These are phyloP conservation scores for Poronia punctata DNA, from an alignment of 495 filamentous ascomycete species.

Conservation along the genomic window DNA sequence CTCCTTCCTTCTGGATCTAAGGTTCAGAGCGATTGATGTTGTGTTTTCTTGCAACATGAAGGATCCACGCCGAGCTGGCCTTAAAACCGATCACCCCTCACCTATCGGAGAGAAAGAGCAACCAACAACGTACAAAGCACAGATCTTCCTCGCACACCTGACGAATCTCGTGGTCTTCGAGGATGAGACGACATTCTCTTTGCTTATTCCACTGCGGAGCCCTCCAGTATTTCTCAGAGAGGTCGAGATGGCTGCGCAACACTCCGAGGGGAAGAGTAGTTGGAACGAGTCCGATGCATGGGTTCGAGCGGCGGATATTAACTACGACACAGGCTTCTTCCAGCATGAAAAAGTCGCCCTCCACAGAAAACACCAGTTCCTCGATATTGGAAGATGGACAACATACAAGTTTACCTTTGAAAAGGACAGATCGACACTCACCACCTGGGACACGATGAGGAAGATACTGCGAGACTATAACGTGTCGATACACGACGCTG, in stretches of 20 bases:
- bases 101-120: constrained; percentile 18
- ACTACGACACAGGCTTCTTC: constrained; percentile 38
- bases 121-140: constrained; percentile 36
- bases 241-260: constrained; percentile 33
- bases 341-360: constrained; percentile 43
- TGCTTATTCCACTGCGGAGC: constrained; percentile 55
- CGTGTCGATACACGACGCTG: constrained; percentile 37
- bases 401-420: constrained; percentile 54
- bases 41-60: constrained; percentile 33
- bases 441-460: constrained; percentile 37
- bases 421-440: constrained; percentile 8
- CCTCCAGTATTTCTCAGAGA: constrained; percentile 61
- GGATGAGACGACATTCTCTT: constrained; percentile 23
- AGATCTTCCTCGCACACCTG: constrained; percentile 59
- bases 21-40: constrained; percentile 34
- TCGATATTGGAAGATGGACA: constrained; percentile 79
- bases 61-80: constrained; percentile 27
- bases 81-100: constrained; percentile 10
- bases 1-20: constrained; percentile 38
- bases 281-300: constrained; percentile 69
- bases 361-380: constrained; percentile 46
- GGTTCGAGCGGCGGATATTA: constrained; percentile 68
- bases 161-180: constrained; percentile 45
- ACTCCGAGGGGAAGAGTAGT: constrained; percentile 34
- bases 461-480: constrained; percentile 68